phyloP scores from a whole-genome alignment of 495 filamentous ascomycete species.

The Amorphotheca resinae region DNA sequence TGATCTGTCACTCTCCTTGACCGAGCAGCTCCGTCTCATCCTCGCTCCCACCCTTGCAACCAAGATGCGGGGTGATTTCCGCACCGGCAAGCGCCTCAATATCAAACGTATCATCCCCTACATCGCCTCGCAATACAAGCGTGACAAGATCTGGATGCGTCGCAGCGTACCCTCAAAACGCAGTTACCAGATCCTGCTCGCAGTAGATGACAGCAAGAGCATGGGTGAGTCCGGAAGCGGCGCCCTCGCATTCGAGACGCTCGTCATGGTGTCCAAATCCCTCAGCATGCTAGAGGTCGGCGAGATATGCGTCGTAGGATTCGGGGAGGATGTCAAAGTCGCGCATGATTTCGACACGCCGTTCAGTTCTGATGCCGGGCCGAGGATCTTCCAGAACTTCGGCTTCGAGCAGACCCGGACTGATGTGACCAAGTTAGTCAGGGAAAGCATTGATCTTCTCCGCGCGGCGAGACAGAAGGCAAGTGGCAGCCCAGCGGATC shows the following conservation, averaged over 20 bases:
- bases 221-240: conserved; percentile 67
- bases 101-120: conserved; percentile 99
- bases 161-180: conserved; percentile 82
- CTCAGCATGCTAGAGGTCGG: conserved; percentile 88
- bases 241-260: conserved; percentile 75
- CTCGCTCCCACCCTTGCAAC: conserved; percentile 88
- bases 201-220: conserved; percentile 86
- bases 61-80: conserved; percentile 92
- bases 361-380: conserved; percentile 74
- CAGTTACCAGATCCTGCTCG: conserved; percentile 91
- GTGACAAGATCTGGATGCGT: conserved; percentile 99
- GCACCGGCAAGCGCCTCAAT: conserved; percentile 95
- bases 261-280: conserved; percentile 75
- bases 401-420: conserved; percentile 74
- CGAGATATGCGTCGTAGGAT: conserved; percentile 77
- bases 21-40: conserved; percentile 89
- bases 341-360: conserved; percentile 80
- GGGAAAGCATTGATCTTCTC: conserved; percentile 68
- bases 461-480: conserved; percentile 53
- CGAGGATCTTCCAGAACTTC: conserved; percentile 70
- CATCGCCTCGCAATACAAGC: conserved; percentile 92
- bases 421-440: conserved; percentile 67
- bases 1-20: conserved; percentile 71
- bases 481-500: conserved; percentile 50
- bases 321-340: conserved; percentile 74